Conservation (phyloP, 2,329 filamentous ascomycete species). For the Diaporthe capsici region DNA sequence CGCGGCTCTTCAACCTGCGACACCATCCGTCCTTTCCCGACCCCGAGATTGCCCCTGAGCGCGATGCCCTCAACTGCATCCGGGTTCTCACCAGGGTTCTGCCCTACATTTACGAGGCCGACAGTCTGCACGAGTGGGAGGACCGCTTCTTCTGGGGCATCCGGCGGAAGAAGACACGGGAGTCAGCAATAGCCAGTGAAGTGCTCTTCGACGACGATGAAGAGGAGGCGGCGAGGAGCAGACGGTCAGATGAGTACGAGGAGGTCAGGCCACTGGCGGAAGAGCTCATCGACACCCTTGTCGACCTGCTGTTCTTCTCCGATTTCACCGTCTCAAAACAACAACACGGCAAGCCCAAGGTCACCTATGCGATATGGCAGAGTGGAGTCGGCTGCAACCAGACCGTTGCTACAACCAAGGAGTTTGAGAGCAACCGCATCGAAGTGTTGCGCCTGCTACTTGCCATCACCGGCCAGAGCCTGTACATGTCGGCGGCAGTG, state of each 20-base stretch:
- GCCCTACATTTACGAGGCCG: slow-evolving; percentile 92
- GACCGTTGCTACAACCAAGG: slow-evolving; percentile 87
- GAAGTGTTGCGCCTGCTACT: slow-evolving; percentile 90
- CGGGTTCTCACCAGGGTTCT: slow-evolving; percentile 90
- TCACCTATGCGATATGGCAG: slow-evolving; percentile 97
- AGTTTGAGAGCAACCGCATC: slow-evolving; percentile 92
- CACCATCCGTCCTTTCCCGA: slow-evolving; percentile 94
- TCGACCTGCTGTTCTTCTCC: slow-evolving; percentile 92
- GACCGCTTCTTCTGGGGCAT: slow-evolving; percentile 92
- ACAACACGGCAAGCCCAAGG: slow-evolving; percentile 79
- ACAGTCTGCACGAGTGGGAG: slow-evolving; percentile 87
- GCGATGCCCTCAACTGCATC: slow-evolving; percentile 95
- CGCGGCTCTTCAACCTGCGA: slow-evolving; percentile 83
- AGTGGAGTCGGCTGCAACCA: slow-evolving; percentile 97
- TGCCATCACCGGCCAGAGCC: slow-evolving; percentile 88
- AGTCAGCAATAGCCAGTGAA: slow-evolving; percentile 76
- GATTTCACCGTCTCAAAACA: slow-evolving; percentile 87
- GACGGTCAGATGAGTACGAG: slow-evolving; percentile 76
- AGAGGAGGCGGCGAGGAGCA: slow-evolving; percentile 65
- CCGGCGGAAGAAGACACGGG: slow-evolving; percentile 79
- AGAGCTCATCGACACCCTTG: slow-evolving; percentile 89
- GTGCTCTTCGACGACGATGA: slow-evolving; percentile 87
- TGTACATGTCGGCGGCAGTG: slow-evolving; percentile 88
- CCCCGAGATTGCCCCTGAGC: slow-evolving; percentile 84
- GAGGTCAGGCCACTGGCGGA: slow-evolving; percentile 90